Evolutionary conservation across 129 eudicot species (phyloP).

Genomic region (Flaveria ramosissima): DNA sequence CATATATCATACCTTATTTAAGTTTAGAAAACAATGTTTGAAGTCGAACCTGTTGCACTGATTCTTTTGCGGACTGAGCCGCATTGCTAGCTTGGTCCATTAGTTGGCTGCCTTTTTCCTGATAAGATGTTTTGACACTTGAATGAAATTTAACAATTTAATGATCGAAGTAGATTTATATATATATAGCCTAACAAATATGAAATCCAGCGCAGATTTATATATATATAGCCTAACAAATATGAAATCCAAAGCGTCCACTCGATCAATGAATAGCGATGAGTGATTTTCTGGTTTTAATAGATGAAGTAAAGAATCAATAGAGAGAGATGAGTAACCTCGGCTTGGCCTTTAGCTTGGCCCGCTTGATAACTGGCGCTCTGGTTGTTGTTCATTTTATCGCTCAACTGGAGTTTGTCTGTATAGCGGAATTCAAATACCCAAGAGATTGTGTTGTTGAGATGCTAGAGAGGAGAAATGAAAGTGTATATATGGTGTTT

Average conservation of each 20-base stretch:
- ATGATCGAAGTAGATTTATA: neutral
- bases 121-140: neutral
- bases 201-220: too few relatives aligned
- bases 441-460: constrained; percentile 26
- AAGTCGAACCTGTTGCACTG: constrained; percentile 49
- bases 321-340: constrained; percentile 35
- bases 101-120: constrained; percentile 69
- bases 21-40: neutral
- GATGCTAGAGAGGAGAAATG: neutral
- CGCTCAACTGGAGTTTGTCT: neutral
- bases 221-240: neutral
- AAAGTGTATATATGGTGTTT: constrained; percentile 23
- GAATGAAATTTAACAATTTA: neutral
- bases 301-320: neutral
- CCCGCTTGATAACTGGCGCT: constrained; percentile 52
- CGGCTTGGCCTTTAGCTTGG: constrained; percentile 56
- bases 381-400: constrained; percentile 42
- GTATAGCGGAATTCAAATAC: neutral
- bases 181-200: neutral
- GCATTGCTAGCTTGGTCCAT: constrained; percentile 72
- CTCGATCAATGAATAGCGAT: neutral
- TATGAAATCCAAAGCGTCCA: neutral
- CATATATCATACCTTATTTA: too few relatives aligned
- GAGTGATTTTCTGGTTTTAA: too few relatives aligned
- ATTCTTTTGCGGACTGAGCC: constrained; percentile 69